Evolutionary conservation across 2,329 filamentous ascomycete genomes (phyloP), one percentile per base, ranked within the genome.

Genomic region (Stemphylium lycopersici): DNA sequence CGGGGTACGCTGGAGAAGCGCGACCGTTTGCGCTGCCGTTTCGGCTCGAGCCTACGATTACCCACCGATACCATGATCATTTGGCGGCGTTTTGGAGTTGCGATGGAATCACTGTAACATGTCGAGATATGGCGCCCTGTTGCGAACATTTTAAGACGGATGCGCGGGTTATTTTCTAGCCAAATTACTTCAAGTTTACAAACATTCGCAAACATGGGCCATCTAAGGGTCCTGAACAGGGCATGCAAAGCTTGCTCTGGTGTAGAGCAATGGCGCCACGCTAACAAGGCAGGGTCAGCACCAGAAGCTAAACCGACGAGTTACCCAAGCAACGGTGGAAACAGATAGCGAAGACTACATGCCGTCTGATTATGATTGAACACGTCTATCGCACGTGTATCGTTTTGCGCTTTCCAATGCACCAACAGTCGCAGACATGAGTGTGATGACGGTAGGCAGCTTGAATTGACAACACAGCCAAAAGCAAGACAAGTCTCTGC

Each of bases 1-100:
- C 36, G 40, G 39, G 41, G 38, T 13, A 51, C 34, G 36, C 45
- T 54, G 56, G 56, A 42, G 59, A 57, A 52, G 48, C 55, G 52
- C 51, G 43, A 42, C 55, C 49, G 57, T 58, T 41, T 59, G 58
- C 47, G 59, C 62, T 50, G 55, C 48, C 48, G 61, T 58, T 58
- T 55, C 49, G 51, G 44, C 50, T 60, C 55, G 59, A 61, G 47
- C 54, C 54, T 61, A 65, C 58, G 64, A 66, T 55, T 61, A 62
- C 52, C 62, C 61, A 62, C 62, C 61, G 67, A 71, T 70, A 69
- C 67, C 67, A 70, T 62, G 66, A 68, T 66, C 64, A 66, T 66
- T 62, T 56, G 55, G 65, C 62, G 69, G 69, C 67, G 69, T 72
- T 72, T 64, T 53, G 68, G 65, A 63, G 65, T 64, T 68, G 46